These are phyloP conservation scores for Heliosperma pusillum DNA, from an alignment of 148 eudicot genomes.

Conservation along the genomic window DNA sequence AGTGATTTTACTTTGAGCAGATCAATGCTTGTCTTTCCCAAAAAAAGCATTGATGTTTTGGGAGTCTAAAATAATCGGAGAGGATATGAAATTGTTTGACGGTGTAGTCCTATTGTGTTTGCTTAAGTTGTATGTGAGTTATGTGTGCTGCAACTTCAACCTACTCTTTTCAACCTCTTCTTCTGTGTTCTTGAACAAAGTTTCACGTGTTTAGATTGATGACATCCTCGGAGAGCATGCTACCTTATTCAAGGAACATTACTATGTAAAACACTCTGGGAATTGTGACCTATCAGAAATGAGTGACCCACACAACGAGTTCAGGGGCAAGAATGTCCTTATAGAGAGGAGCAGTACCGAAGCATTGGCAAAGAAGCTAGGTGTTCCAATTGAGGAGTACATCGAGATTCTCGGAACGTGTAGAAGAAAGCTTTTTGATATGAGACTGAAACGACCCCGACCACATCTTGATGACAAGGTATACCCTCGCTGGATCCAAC, in stretches of 20 bases:
- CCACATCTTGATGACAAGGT: conserved; percentile 97
- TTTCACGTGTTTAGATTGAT: conserved; percentile 49
- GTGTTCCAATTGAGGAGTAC: conserved; percentile 53
- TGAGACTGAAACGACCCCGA: conserved; percentile 63
- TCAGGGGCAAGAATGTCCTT: conserved; percentile 80
- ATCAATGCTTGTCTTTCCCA: too few relatives aligned
- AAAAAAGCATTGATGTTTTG: too few relatives aligned
- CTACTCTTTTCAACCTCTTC: conserved; percentile 4
- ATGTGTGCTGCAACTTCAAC: not conserved
- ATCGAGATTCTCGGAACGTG: conserved; percentile 55
- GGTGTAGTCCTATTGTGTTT: not conserved
- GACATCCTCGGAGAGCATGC: conserved; percentile 70
- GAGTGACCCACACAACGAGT: conserved; percentile 95
- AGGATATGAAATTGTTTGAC: too few relatives aligned
- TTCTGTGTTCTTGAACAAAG: not conserved
- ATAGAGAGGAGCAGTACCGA: conserved; percentile 71
- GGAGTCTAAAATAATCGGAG: too few relatives aligned
- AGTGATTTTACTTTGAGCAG: too few relatives aligned
- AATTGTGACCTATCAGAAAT: conserved; percentile 80
- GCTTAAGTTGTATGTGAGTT: not conserved
- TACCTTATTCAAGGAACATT: conserved; percentile 71
- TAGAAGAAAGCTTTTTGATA: conserved; percentile 62
- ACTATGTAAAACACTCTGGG: conserved; percentile 71
- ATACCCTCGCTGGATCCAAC: conserved; percentile 11
- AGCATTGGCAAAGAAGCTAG: conserved; percentile 65